phyloP scores from a whole-genome alignment of 2,329 filamentous ascomycete species.

The Alternaria sp. region DNA sequence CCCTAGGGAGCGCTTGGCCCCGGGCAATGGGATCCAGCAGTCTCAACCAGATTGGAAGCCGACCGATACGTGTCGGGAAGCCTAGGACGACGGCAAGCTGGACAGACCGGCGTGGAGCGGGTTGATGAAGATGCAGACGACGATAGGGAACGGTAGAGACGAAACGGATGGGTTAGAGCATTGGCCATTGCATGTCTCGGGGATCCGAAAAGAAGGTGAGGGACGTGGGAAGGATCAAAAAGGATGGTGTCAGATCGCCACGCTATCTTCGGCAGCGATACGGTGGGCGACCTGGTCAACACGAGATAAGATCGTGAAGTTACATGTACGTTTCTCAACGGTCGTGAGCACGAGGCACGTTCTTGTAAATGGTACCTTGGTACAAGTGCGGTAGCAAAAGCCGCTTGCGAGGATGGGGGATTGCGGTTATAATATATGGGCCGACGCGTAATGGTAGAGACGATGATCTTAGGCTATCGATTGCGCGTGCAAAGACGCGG shows the following conservation, averaged over 20 bases:
- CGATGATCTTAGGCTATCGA: conserved; percentile 6
- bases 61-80: neutral
- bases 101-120: neutral
- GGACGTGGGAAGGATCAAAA: conserved; percentile 16
- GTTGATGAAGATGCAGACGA: neutral
- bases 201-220: conserved; percentile 6
- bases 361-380: neutral
- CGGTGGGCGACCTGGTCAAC: conserved; percentile 7
- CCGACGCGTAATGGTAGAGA: conserved; percentile 34
- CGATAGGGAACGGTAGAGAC: neutral
- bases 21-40: neutral
- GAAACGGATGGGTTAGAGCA: neutral
- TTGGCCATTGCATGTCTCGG: neutral
- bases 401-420: conserved; percentile 1
- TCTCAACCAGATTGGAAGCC: neutral
- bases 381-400: neutral
- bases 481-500: conserved; percentile 5
- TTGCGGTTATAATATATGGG: conserved; percentile 36
- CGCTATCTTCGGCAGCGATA: conserved; percentile 18
- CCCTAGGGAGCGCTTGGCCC: conserved; percentile 7
- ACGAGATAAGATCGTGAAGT: conserved; percentile 6
- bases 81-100: neutral
- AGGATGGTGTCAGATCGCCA: conserved; percentile 14
- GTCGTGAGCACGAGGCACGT: neutral
- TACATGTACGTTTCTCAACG: conserved; percentile 1